Conservation (phyloP, 192 early-diverging fungal genomes). For the Dimargaris xerosporica region DNA sequence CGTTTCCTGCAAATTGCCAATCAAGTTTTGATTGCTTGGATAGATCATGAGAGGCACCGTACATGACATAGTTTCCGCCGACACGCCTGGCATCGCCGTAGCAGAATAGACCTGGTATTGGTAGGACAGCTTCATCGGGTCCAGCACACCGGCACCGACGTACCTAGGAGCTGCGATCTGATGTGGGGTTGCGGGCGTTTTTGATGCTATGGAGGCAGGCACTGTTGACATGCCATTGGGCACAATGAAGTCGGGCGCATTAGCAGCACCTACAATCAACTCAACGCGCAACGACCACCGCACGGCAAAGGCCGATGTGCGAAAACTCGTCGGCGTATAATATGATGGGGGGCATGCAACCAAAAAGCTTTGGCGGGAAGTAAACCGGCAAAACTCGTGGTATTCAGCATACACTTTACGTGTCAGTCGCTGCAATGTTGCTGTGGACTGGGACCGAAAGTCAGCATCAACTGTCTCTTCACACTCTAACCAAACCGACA, state of each 20-base stretch:
- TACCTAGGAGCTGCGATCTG: too few species aligned
- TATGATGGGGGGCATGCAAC: not conserved
- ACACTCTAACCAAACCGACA: constrained; percentile 8
- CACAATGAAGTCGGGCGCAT: not conserved
- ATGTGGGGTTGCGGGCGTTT: not conserved
- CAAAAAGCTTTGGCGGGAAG: not conserved
- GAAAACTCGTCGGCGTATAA: not conserved
- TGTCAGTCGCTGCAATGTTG: not conserved
- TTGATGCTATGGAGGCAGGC: not conserved
- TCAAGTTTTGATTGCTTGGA: not conserved
- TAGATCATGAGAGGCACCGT: not conserved
- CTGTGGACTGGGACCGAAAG: not conserved
- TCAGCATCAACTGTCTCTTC: constrained; percentile 1
- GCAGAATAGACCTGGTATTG: not conserved
- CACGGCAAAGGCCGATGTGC: not conserved
- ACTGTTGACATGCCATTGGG: not conserved
- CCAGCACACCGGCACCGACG: too few species aligned
- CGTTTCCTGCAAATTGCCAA: not conserved
- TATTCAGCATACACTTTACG: not conserved
- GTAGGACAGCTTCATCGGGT: not conserved
- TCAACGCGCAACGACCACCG: not conserved
- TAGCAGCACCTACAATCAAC: not conserved
- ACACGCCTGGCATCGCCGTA: not conserved
- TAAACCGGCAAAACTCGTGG: constrained; percentile 2
- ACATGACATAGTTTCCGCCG: not conserved